phyloP scores from a whole-genome alignment of 1,139 yeast genomes.

The Scheffersomyces illinoinensis region DNA sequence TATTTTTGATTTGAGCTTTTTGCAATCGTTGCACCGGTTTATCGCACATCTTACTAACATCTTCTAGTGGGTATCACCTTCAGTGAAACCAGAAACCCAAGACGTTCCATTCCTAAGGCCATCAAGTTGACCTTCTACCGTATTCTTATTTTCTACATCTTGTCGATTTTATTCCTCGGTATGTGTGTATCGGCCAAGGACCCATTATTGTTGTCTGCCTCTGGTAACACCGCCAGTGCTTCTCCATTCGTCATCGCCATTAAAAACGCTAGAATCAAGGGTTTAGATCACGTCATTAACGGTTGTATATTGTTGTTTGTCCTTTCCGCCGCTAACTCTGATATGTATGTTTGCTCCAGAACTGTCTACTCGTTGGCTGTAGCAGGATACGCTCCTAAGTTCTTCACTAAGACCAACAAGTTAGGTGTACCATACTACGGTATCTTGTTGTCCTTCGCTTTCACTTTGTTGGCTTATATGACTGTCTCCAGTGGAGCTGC shows the following conservation, averaged over 20 bases:
- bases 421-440: conserved; percentile 63
- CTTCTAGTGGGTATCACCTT: conserved; percentile 54
- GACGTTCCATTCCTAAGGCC: conserved; percentile 76
- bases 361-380: conserved; percentile 46
- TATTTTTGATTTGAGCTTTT: background rate
- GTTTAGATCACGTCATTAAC: conserved; percentile 48
- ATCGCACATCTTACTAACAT: background rate
- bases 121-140: conserved; percentile 76
- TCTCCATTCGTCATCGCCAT: conserved; percentile 68
- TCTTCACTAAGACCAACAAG: conserved; percentile 58
- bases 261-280: conserved; percentile 41
- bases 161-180: conserved; percentile 68
- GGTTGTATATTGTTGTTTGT: conserved; percentile 48
- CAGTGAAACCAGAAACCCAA: conserved; percentile 76
- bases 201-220: conserved; percentile 44
- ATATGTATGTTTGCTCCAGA: conserved; percentile 50
- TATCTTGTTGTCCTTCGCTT: conserved; percentile 32
- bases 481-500: conserved; percentile 22
- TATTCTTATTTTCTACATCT: conserved; percentile 67
- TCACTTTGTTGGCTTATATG: conserved; percentile 33
- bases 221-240: conserved; percentile 63
- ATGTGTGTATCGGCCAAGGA: conserved; percentile 76
- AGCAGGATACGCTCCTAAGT: conserved; percentile 45
- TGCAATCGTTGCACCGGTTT: background rate
- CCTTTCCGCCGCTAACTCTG: conserved; percentile 49